Evolutionary conservation across 306 rosid species (phyloP).

Genomic region (Castanopsis chinensis): DNA sequence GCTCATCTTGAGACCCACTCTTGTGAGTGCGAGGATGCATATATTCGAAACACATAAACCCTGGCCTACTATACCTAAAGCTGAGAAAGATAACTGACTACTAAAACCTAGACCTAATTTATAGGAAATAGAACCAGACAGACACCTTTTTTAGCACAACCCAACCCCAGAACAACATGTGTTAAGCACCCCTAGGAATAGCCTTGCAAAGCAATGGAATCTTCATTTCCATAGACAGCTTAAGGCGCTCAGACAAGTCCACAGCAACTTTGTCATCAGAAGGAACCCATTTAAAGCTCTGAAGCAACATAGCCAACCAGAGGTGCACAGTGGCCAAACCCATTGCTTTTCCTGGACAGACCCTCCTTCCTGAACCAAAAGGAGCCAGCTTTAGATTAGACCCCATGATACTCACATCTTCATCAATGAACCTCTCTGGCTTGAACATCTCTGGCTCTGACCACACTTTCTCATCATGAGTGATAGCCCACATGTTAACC

Average conservation of each 20-base stretch:
- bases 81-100: no score
- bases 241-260: conserved; percentile 32
- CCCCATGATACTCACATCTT: conserved; percentile 29
- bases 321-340: conserved; percentile 39
- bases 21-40: no score
- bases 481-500: conserved; percentile 57
- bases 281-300: conserved; percentile 28
- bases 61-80: no score
- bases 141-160: neutral
- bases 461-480: conserved; percentile 40
- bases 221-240: conserved; percentile 49
- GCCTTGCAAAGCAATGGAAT: conserved; percentile 33
- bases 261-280: neutral
- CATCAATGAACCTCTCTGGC: conserved; percentile 36
- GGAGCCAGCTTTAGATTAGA: conserved; percentile 43
- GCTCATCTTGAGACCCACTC: no score
- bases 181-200: conserved; percentile 27
- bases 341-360: conserved; percentile 44
- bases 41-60: no score
- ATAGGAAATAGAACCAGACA: neutral
- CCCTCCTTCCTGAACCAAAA: conserved; percentile 48
- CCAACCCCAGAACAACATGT: no score
- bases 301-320: conserved; percentile 42
- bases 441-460: conserved; percentile 26
- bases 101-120: no score